Percentiles rank a stretch among this genome's conserved stretches.
Conservation (phyloP, 192 early-diverging fungal genomes). For the Gorgonomyces haynaldii region DNA sequence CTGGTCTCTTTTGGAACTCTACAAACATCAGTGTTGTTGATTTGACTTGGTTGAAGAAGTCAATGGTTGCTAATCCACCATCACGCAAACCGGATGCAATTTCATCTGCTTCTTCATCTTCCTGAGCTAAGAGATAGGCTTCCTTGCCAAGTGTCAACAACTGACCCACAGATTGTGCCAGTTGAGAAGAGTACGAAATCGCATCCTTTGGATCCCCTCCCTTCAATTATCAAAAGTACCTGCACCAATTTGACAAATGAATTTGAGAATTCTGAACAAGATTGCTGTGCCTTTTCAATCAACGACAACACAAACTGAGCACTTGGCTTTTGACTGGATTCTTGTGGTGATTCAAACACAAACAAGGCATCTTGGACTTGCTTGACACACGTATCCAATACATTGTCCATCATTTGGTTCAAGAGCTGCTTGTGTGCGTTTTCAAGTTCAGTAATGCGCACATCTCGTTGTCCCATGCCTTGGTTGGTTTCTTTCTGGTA, state of each 20-base stretch:
- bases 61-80: constrained; percentile 54
- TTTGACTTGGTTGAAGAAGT: constrained; percentile 83
- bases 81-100: constrained; percentile 55
- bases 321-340: constrained; percentile 77
- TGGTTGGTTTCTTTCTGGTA: constrained; percentile 30
- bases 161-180: constrained; percentile 72
- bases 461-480: constrained; percentile 2
- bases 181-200: constrained; percentile 64
- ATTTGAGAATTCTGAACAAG: constrained; percentile 31
- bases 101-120: constrained; percentile 70
- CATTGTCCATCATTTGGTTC: constrained; percentile 44
- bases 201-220: constrained; percentile 78
- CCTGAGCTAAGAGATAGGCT: constrained; percentile 65
- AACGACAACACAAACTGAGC: constrained; percentile 86
- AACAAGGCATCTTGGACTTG: constrained; percentile 86
- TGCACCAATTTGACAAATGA: constrained; percentile 38
- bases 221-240: constrained; percentile 22
- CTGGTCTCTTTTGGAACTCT: constrained; percentile 48
- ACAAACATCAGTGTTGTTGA: constrained; percentile 27
- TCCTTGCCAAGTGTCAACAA: constrained; percentile 85
- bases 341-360: constrained; percentile 65
- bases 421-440: constrained; percentile 14
- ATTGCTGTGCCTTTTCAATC: constrained; percentile 63
- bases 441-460: constrained; percentile 3
- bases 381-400: constrained; percentile 73